Percentiles rank a stretch among this genome's conserved stretches.
Conservation (phyloP, 345 rosid genomes). For the Conringia planisiliqua region DNA sequence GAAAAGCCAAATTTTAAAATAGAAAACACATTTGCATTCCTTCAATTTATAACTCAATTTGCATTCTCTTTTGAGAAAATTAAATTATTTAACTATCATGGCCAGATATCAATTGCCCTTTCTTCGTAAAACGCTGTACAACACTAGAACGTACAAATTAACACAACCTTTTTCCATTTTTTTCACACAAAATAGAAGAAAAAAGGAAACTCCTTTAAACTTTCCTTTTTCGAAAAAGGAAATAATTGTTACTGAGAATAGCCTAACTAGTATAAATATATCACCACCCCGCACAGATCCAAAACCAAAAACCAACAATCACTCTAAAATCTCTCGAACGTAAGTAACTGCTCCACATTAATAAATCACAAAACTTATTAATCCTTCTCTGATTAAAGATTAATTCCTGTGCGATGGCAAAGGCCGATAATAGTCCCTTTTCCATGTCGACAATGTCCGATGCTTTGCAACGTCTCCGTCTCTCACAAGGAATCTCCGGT, state of each 20-base stretch:
- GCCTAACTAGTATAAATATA: not conserved
- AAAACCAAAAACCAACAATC: not conserved
- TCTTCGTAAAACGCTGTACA: no score
- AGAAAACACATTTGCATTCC: no score
- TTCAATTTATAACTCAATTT: no score
- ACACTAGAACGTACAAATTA: no score
- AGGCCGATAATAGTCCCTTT: not conserved
- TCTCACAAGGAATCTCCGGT: not conserved
- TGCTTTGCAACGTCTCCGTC: not conserved
- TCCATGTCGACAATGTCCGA: not conserved
- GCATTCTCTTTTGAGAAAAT: not conserved
- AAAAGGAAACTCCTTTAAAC: not conserved
- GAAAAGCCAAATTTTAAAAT: no score
- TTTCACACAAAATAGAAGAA: not conserved
- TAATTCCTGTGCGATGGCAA: not conserved
- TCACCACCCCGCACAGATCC: not conserved
- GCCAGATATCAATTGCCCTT: not conserved
- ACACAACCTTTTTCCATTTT: not conserved
- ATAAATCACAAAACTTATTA: not conserved
- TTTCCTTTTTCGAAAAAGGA: no score
- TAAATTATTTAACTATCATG: not conserved
- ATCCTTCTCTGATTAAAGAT: no score
- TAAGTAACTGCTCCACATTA: not conserved
- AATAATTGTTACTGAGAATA: no score
- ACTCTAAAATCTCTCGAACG: not conserved